phyloP scores from a whole-genome alignment of 768 basidiomycete genomes.

The Mycena capillaripes region DNA sequence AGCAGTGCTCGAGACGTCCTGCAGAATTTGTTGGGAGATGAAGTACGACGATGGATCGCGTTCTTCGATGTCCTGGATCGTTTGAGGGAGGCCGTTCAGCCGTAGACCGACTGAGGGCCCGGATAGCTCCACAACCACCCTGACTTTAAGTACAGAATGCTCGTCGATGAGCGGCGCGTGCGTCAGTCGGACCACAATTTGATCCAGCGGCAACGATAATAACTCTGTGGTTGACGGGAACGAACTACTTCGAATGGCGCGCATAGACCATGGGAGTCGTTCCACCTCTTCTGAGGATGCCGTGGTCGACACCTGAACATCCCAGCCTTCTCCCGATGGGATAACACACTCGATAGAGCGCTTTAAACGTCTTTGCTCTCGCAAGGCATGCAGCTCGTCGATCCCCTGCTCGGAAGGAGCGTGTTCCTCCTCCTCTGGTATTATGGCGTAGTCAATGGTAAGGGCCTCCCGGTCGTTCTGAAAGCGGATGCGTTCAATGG shows the following conservation, averaged over 20 bases:
- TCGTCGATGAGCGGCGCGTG: slow-evolving; percentile 81
- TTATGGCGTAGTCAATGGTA: slow-evolving; percentile 86
- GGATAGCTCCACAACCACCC: slow-evolving; percentile 85
- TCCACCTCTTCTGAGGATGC: slow-evolving; percentile 82
- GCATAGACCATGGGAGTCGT: slow-evolving; percentile 79
- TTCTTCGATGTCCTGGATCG: slow-evolving; percentile 74
- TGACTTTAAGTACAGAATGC: slow-evolving; percentile 86
- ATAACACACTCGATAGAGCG: slow-evolving; percentile 87
- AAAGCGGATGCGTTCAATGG: slow-evolving; percentile 83
- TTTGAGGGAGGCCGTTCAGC: slow-evolving; percentile 87
- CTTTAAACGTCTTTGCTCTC: slow-evolving; percentile 78
- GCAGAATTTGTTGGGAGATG: slow-evolving; percentile 74
- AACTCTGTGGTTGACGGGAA: slow-evolving; percentile 46
- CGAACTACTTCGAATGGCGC: slow-evolving; percentile 65
- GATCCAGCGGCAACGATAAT: slow-evolving; percentile 55
- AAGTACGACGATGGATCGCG: slow-evolving; percentile 73
- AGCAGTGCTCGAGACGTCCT: slow-evolving; percentile 79
- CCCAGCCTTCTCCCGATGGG: slow-evolving; percentile 86
- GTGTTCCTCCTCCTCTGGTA: slow-evolving; percentile 78
- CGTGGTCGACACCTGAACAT: slow-evolving; percentile 82
- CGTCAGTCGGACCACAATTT: slow-evolving; percentile 74
- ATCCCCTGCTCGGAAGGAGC: slow-evolving; percentile 58
- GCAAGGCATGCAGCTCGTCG: slow-evolving; percentile 73
- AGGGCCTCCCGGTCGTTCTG: slow-evolving; percentile 88
- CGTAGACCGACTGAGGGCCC: slow-evolving; percentile 82